Conservation (phyloP, 176 grass and related monocot genomes). For the Thalia dealbata region DNA sequence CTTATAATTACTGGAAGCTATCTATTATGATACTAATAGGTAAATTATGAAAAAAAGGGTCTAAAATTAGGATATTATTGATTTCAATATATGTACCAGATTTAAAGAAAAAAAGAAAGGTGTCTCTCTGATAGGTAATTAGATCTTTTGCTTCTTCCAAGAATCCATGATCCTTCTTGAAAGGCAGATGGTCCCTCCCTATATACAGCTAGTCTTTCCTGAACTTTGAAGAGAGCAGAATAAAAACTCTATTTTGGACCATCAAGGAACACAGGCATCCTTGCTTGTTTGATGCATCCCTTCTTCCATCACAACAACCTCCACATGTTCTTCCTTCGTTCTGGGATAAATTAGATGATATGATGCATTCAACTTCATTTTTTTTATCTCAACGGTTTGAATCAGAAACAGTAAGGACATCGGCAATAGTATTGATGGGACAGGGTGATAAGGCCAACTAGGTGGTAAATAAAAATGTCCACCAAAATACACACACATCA, state of each 20-base stretch:
- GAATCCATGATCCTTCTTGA: slow-evolving; percentile 1
- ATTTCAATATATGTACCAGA: not conserved
- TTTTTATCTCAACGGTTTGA: no score
- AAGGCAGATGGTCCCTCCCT: not conserved
- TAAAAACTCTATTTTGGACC: not conserved
- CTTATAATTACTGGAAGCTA: no score
- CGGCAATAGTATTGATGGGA: not conserved
- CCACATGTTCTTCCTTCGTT: no score
- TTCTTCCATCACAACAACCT: no score
- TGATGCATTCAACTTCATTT: no score
- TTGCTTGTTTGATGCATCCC: not conserved
- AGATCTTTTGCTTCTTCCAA: slow-evolving; percentile 4
- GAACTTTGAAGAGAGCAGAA: not conserved
- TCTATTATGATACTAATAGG: no score
- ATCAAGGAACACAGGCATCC: not conserved
- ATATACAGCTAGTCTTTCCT: not conserved
- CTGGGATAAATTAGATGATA: no score
- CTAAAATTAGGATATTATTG: not conserved
- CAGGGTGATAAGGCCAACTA: not conserved
- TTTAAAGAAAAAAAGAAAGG: not conserved
- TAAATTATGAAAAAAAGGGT: no score
- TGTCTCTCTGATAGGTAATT: no score
- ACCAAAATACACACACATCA: not conserved
- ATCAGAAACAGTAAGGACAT: no score
- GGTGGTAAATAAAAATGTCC: not conserved